These are phyloP conservation scores for Exophiala mesophila DNA, from an alignment of 2,329 filamentous ascomycete genomes.

Conservation along the genomic window DNA sequence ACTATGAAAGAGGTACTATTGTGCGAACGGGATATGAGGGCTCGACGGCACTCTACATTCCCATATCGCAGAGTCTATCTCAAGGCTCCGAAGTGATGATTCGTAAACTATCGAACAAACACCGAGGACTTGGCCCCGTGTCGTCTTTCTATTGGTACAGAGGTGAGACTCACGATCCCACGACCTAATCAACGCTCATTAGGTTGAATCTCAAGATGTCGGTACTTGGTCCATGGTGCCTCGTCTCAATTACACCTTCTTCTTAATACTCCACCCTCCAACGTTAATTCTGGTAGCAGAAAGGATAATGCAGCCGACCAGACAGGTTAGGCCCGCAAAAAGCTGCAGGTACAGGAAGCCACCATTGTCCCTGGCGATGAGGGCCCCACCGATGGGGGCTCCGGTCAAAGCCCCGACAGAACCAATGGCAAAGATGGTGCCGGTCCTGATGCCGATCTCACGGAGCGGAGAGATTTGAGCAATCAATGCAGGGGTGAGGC, in stretches of 20 bases:
- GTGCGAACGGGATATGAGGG: no score
- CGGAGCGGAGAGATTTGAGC: conserved; percentile 65
- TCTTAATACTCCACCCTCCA: conserved; percentile 28
- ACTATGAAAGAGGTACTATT: no score
- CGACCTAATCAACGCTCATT: no score
- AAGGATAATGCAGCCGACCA: conserved; percentile 39
- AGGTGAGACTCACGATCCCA: no score
- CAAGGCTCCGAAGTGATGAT: no score
- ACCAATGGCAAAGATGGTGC: conserved; percentile 58
- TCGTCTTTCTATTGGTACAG: no score
- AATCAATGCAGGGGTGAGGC: conserved; percentile 54
- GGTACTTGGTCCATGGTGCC: no score
- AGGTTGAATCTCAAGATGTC: no score
- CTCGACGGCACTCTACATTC: no score
- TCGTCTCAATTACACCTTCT: conserved; percentile 22
- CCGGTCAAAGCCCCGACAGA: conserved; percentile 63
- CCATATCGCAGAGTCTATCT: no score
- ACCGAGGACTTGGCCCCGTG: no score
- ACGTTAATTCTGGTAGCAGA: conserved; percentile 34
- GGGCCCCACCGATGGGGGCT: conserved; percentile 61
- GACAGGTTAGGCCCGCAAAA: conserved; percentile 56
- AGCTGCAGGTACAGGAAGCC: conserved; percentile 58
- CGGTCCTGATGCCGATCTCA: conserved; percentile 64
- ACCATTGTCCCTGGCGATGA: conserved; percentile 47
- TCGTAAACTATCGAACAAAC: no score